phyloP scores from a whole-genome alignment of 768 basidiomycete species.

The Macrolepiota dolichaula region DNA sequence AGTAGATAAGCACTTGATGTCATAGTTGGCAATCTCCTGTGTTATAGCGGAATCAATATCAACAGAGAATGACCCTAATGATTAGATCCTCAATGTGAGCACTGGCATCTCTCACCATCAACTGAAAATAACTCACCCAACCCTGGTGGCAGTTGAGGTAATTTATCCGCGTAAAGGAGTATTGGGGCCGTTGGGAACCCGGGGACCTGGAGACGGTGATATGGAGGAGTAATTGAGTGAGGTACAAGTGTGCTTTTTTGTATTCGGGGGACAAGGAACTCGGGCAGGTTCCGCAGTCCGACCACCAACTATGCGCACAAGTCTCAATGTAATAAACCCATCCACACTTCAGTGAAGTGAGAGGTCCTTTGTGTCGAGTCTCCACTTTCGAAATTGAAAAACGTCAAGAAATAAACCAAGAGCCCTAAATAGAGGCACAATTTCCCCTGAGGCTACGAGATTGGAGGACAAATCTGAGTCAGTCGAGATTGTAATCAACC shows the following conservation, averaged over 20 bases:
- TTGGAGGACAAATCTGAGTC: background rate
- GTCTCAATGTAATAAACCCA: no score
- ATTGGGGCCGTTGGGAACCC: background rate
- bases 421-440: slow-evolving; percentile 18
- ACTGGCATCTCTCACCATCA: background rate
- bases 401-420: slow-evolving; percentile 33
- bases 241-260: no score
- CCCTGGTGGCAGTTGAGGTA: background rate
- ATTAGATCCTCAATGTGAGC: background rate
- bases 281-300: no score
- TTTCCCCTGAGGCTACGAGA: background rate
- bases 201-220: no score
- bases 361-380: no score
- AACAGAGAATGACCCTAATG: background rate
- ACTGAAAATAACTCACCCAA: background rate
- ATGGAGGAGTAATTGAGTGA: no score
- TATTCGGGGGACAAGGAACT: no score
- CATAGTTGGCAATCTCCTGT: background rate
- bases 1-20: background rate
- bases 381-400: no score
- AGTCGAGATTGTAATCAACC: background rate
- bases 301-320: no score
- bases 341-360: no score
- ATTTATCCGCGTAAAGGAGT: background rate
- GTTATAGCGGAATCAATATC: background rate